These are phyloP conservation scores for Boletus tomentosulus DNA, from an alignment of 768 basidiomycete genomes.

Conservation along the genomic window DNA sequence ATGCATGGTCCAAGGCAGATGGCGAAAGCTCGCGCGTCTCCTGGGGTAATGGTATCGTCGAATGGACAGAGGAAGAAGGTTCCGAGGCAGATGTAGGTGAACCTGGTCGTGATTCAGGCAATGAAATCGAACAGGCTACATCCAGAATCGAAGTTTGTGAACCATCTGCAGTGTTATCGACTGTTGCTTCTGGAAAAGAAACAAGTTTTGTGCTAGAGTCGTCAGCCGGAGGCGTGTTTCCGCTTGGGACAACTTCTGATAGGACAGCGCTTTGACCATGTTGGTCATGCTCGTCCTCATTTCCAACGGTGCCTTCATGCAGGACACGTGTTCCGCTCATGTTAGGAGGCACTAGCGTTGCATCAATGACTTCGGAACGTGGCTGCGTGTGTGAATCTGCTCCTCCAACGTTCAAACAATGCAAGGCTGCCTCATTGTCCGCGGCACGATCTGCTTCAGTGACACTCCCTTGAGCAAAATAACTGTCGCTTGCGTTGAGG, in stretches of 20 bases:
- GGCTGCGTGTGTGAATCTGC: background rate
- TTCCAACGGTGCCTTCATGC: background rate
- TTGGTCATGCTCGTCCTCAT: background rate
- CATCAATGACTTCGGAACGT: background rate
- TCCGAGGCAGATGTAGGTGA: slow-evolving; percentile 4
- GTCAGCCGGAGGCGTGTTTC: background rate
- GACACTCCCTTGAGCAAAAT: background rate
- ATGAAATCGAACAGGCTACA: slow-evolving; percentile 13
- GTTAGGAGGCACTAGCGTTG: background rate
- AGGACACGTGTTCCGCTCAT: background rate
- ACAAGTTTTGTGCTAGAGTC: background rate
- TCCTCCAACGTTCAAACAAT: background rate
- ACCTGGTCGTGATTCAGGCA: slow-evolving; percentile 18
- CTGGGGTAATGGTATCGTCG: background rate
- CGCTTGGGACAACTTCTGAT: background rate
- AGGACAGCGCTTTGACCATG: background rate
- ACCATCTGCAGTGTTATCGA: background rate
- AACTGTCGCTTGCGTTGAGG: background rate
- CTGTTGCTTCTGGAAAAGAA: background rate
- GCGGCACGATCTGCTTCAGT: background rate
- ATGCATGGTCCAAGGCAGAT: background rate
- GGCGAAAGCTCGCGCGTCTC: background rate
- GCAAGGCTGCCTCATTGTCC: background rate
- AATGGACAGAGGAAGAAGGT: background rate
- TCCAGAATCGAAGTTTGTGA: slow-evolving; percentile 1